Base-by-base conservation (phyloP, 2,329 filamentous ascomycete species). In the Phyllosticta citrichinensis region DNA sequence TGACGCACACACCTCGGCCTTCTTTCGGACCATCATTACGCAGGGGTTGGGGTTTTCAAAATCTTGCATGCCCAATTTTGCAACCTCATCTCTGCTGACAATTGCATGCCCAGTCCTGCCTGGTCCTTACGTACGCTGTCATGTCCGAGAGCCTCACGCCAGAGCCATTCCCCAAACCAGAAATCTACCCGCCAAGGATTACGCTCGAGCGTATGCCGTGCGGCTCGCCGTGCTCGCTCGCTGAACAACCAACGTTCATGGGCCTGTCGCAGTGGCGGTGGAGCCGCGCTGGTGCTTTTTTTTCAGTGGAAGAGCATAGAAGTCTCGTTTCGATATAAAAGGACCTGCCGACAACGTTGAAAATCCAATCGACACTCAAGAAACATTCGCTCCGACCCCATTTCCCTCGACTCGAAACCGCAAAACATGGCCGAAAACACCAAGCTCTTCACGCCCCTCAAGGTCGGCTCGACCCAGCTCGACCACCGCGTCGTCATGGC, bases 401-500 rank as follows among this genome's bases (percentile, higher is more conserved):
- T 40, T n/a, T n/a, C 30, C 2, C 5, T 19, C 24, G 8, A 35
- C 40, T n/a, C 22, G 33, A 51, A 6, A 54, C 12, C 51, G n/a
- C 12, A 19, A 19, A 52, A 33, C 58, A 62, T 62, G 60, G 60
- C 60, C 33, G 50, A 55, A 51, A 58, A 58, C 55, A 62, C 55
- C 61, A 62, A 59, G 50, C 65, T 72, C 52, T 72, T 72, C 63
- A 55, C 66, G n/a, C 67, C 71, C 24, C 62, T 70, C 40, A 63
- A 67, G 54, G 60, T 72, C 22, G 70, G 70, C 47, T 63, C 62
- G 40, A 53, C 67, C n/a, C 58, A 56, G 9, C 67, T 72, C 17
- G 51, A 66, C 27, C 67, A 72, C 61, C 68, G 68, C 22, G 55
- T 72, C 17, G 67, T 59, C 56, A 64, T 70, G 59, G 70, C 70